Evolutionary conservation across 2,329 filamentous ascomycete species (phyloP).

Genomic region (Clonostachys sp.): DNA sequence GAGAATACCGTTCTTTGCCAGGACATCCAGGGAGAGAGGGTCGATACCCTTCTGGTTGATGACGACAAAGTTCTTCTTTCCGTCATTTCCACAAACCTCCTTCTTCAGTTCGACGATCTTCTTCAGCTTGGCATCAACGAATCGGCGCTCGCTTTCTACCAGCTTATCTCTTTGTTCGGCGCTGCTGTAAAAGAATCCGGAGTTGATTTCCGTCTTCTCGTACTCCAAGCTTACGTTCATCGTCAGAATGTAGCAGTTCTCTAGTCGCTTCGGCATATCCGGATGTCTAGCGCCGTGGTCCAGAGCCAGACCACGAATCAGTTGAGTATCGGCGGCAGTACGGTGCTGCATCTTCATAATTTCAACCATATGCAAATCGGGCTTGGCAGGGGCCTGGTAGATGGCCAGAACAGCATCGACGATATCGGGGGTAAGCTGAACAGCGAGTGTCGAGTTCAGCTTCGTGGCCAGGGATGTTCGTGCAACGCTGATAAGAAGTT

Average conservation of each 20-base stretch:
- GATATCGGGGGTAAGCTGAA: conserved; percentile 89
- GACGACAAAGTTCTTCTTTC: conserved; percentile 93
- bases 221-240: conserved; percentile 97
- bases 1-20: conserved; percentile 97
- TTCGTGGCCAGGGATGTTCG: conserved; percentile 94
- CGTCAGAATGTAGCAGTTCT: conserved; percentile 92
- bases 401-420: conserved; percentile 96
- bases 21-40: conserved; percentile 87
- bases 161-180: conserved; percentile 97
- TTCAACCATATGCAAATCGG: conserved; percentile 97
- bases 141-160: conserved; percentile 92
- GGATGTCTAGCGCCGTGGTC: conserved; percentile 96
- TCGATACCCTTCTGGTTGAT: conserved; percentile 99
- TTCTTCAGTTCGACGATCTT: conserved; percentile 99
- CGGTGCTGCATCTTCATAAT: conserved; percentile 99
- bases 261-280: conserved; percentile 94
- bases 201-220: conserved; percentile 99
- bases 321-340: conserved; percentile 89
- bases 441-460: conserved; percentile 81
- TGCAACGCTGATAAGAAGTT: conserved; percentile 88
- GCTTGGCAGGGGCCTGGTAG: conserved; percentile 83
- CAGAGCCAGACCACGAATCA: conserved; percentile 87
- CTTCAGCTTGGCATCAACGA: conserved; percentile 92
- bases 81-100: conserved; percentile 88
- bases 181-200: conserved; percentile 96